Conservation (phyloP, 768 basidiomycete species). For the Lentinula detonsa region DNA sequence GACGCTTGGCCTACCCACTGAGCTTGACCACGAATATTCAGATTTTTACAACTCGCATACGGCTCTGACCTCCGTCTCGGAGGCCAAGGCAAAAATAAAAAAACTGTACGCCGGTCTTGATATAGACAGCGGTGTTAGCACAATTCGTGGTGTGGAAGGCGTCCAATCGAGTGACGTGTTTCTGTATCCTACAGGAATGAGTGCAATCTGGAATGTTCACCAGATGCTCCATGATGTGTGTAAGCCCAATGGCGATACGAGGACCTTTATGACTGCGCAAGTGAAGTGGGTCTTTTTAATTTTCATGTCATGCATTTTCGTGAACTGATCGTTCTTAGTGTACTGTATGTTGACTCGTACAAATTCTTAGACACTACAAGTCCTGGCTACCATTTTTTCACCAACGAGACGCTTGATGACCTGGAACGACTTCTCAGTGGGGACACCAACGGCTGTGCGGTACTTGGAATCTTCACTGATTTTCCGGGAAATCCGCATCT, state of each 20-base stretch:
- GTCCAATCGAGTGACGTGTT: conserved; percentile 88
- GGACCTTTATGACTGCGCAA: background rate
- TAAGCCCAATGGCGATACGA: conserved; percentile 64
- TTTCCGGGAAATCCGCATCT: conserved; percentile 95
- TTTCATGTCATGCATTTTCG: conserved; percentile 17
- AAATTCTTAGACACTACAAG: conserved; percentile 96
- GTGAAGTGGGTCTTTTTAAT: conserved; percentile 72
- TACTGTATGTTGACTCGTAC: conserved; percentile 92
- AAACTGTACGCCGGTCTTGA: background rate
- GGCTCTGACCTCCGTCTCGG: background rate
- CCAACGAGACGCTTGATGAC: conserved; percentile 71
- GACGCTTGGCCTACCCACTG: conserved; percentile 37
- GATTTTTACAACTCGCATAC: background rate
- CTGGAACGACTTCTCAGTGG: conserved; percentile 54
- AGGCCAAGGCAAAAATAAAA: background rate
- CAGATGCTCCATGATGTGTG: conserved; percentile 51
- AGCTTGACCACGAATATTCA: background rate
- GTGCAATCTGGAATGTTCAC: conserved; percentile 90
- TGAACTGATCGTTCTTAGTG: conserved; percentile 38
- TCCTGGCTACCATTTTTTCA: conserved; percentile 85
- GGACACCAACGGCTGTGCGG: conserved; percentile 47
- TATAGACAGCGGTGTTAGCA: conserved; percentile 15
- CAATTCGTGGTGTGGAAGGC: conserved; percentile 61
- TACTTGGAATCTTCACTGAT: conserved; percentile 84
- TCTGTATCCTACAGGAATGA: conserved; percentile 85